A percentile compares a stretch with the other conserved stretches of the same genome.
phyloP scores from a whole-genome alignment of 306 rosid species.

The Echinosophora koreensis region DNA sequence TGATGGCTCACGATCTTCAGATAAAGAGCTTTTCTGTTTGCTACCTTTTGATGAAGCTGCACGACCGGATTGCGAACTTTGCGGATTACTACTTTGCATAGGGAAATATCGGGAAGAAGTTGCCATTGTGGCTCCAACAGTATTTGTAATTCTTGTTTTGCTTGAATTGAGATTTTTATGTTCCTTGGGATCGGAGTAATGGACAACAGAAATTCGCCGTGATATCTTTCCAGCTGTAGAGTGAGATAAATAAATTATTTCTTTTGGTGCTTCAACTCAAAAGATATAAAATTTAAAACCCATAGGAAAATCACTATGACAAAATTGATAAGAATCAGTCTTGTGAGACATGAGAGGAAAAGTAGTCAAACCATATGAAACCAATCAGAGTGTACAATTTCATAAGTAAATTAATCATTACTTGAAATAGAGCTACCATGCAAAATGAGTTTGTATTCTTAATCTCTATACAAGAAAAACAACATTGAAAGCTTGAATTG shows the following conservation, averaged over 20 bases:
- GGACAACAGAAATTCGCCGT: conserved; percentile 69
- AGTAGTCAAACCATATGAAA: background rate
- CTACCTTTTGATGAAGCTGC: conserved; percentile 66
- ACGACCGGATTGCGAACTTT: conserved; percentile 33
- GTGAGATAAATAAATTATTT: conserved; percentile 21
- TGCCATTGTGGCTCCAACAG: conserved; percentile 52
- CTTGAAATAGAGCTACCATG: background rate
- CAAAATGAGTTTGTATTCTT: background rate
- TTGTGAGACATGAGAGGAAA: conserved; percentile 8
- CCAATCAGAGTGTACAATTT: background rate
- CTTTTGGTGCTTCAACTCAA: conserved; percentile 27
- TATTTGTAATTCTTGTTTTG: conserved; percentile 42
- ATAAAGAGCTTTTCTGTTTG: conserved; percentile 62
- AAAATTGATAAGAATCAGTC: background rate
- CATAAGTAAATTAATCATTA: conserved; percentile 11
- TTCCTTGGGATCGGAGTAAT: conserved; percentile 76
- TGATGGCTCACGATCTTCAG: conserved; percentile 65
- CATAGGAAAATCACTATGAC: conserved; percentile 1
- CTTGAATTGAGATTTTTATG: conserved; percentile 49
- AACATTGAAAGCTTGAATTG: conserved; percentile 21
- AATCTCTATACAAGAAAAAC: background rate
- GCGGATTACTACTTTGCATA: conserved; percentile 39
- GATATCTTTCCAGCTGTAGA: conserved; percentile 80
- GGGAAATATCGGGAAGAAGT: conserved; percentile 56
- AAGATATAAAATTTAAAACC: background rate